A percentile compares a stretch with the other conserved stretches of the same genome.
Evolutionary conservation across 1,284 basidiomycete genomes (phyloP).

Genomic region (Cryptococcus jaspeensis): DNA sequence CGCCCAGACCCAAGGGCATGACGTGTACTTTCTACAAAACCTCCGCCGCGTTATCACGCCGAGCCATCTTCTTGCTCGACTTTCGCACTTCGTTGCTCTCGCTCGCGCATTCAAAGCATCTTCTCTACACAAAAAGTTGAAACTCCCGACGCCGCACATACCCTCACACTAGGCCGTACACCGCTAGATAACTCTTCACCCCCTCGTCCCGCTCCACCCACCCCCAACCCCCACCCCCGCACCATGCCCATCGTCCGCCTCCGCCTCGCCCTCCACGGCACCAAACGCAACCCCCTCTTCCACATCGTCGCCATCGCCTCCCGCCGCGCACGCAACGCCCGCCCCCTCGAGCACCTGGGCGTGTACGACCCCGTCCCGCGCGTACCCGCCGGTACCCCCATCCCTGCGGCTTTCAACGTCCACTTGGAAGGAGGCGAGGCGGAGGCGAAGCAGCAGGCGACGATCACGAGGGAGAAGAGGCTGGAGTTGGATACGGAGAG

Average conservation of each 20-base stretch:
- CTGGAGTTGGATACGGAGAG: conserved; percentile 87
- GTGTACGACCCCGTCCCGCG: conserved; percentile 71
- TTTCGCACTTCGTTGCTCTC: no score
- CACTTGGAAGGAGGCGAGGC: conserved; percentile 21
- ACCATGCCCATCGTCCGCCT: conserved; percentile 75
- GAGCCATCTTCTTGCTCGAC: no score
- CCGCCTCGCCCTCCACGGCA: conserved; percentile 81
- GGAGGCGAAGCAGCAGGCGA: not conserved
- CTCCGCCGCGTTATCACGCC: no score
- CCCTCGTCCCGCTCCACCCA: not conserved
- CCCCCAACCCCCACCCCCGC: not conserved
- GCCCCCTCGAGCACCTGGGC: conserved; percentile 85
- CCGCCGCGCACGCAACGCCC: conserved; percentile 74
- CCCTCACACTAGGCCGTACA: no score
- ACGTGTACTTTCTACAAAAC: no score
- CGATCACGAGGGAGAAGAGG: conserved; percentile 60
- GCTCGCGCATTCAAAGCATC: no score
- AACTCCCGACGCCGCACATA: no score
- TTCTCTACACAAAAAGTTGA: no score
- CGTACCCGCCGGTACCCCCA: conserved; percentile 20
- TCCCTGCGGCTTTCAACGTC: conserved; percentile 45
- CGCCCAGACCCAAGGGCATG: no score
- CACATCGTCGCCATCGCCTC: conserved; percentile 82
- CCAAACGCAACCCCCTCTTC: conserved; percentile 73
- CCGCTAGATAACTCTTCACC: no score